Percentiles rank a stretch among this genome's conserved stretches.
Evolutionary conservation across 768 basidiomycete genomes (phyloP).

Genomic region (Boletellus sp.): DNA sequence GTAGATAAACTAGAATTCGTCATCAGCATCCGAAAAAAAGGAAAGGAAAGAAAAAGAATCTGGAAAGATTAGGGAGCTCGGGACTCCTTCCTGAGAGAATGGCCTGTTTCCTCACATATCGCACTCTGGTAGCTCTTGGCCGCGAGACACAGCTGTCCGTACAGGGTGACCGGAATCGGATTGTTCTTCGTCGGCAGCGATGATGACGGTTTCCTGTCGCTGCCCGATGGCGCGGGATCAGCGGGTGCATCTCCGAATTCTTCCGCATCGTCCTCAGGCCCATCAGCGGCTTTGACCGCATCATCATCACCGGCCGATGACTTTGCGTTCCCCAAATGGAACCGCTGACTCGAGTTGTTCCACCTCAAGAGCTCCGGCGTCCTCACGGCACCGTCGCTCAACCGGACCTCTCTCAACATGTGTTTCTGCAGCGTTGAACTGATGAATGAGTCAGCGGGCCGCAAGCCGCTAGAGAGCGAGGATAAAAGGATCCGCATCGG

Average conservation of each 20-base stretch:
- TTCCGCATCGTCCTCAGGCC: slow-evolving; percentile 35
- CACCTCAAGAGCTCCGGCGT: slow-evolving; percentile 59
- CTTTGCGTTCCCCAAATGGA: slow-evolving; percentile 38
- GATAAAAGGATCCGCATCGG: slow-evolving; percentile 75
- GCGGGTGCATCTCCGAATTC: slow-evolving; percentile 20
- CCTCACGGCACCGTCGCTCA: slow-evolving; percentile 62
- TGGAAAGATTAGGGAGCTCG: no score
- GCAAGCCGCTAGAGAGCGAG: slow-evolving; percentile 66
- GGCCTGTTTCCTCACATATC: slow-evolving; percentile 72
- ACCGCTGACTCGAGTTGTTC: slow-evolving; percentile 58
- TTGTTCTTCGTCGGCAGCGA: slow-evolving; percentile 66
- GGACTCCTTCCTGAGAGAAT: neutral
- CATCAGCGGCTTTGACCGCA: slow-evolving; percentile 12
- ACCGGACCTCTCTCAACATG: slow-evolving; percentile 72
- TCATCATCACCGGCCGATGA: slow-evolving; percentile 17
- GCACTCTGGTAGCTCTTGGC: slow-evolving; percentile 89
- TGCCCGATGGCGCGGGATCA: slow-evolving; percentile 6
- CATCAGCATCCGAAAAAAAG: neutral
- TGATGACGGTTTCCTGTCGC: slow-evolving; percentile 31
- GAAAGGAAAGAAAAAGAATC: neutral
- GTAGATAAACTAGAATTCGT: slow-evolving; percentile 64
- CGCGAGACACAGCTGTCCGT: slow-evolving; percentile 80
- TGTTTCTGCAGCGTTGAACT: slow-evolving; percentile 80
- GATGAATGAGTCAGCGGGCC: slow-evolving; percentile 72
- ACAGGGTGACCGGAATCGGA: slow-evolving; percentile 65